Percentiles rank a stretch among this genome's conserved stretches.
These are phyloP conservation scores for Saccharomycopsis sp. DNA, from an alignment of 805 yeast species.

Conservation along the genomic window DNA sequence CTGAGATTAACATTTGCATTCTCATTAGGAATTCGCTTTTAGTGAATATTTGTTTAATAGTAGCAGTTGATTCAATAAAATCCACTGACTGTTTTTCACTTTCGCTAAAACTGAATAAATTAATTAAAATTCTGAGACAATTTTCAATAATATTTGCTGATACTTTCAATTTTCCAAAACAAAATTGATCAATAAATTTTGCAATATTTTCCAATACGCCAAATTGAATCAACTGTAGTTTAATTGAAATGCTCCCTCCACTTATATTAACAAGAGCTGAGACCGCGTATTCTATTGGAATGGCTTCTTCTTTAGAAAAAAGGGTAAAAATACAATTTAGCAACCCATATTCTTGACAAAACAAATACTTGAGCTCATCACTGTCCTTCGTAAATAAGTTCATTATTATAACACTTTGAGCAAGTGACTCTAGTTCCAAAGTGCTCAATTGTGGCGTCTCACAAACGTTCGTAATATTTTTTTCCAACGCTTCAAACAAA, in stretches of 20 bases:
- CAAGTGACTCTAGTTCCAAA: background rate
- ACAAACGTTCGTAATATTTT: background rate
- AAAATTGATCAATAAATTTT: background rate
- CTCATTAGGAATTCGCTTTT: background rate
- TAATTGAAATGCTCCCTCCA: background rate
- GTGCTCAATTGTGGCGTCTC: background rate
- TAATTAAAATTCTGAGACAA: conserved; percentile 2
- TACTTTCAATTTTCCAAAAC: background rate
- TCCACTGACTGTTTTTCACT: too few species aligned
- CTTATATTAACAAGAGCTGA: conserved; percentile 6
- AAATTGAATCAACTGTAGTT: conserved; percentile 2
- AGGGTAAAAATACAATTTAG: conserved; percentile 1
- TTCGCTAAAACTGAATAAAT: background rate
- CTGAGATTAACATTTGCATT: background rate
- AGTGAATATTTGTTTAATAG: background rate
- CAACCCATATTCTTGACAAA: background rate
- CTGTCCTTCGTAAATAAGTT: background rate
- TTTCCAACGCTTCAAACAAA: background rate
- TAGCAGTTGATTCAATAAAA: too few species aligned
- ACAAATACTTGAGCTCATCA: background rate
- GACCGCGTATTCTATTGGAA: conserved; percentile 2
- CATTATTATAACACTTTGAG: background rate
- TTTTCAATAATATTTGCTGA: background rate
- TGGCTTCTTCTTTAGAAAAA: background rate
- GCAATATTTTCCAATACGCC: conserved; percentile 4